phyloP scores from a whole-genome alignment of 371 early-diverging fungal genomes.

The Mortierella sp. region DNA sequence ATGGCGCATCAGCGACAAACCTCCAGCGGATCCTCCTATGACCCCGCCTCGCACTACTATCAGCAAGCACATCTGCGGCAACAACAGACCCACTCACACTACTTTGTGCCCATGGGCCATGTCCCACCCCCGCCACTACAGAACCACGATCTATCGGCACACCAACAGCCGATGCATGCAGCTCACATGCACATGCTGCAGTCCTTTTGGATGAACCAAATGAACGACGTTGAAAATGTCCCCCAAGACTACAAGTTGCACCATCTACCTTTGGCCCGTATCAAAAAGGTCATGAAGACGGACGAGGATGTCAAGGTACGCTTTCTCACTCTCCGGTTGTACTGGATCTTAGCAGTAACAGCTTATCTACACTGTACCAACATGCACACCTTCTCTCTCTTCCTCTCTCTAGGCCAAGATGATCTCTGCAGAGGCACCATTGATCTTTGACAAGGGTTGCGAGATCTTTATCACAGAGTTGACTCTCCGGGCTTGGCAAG shows the following conservation, averaged over 20 bases:
- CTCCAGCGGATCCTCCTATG: constrained; percentile 33
- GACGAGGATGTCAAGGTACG: constrained; percentile 96
- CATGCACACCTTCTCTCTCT: too few relatives aligned
- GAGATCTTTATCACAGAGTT: constrained; percentile 98
- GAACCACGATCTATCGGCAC: constrained; percentile 30
- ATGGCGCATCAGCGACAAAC: constrained; percentile 41
- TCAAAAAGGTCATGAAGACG: constrained; percentile 99
- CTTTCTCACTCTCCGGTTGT: not conserved
- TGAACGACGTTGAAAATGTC: constrained; percentile 62
- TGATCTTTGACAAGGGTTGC: constrained; percentile 97
- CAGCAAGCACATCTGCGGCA: constrained; percentile 21
- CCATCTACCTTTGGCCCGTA: constrained; percentile 95
- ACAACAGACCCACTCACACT: constrained; percentile 8
- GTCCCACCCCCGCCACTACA: constrained; percentile 23
- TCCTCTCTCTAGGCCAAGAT: constrained; percentile 30
- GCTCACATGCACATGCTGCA: constrained; percentile 50
- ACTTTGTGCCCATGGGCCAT: constrained; percentile 21
- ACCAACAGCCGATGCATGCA: constrained; percentile 50
- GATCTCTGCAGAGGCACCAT: constrained; percentile 79
- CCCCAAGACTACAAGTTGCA: constrained; percentile 91
- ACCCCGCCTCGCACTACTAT: constrained; percentile 25
- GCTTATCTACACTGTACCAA: too few relatives aligned
- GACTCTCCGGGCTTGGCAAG: constrained; percentile 93
- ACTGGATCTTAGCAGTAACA: not conserved
- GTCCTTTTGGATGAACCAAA: constrained; percentile 66